Base-by-base conservation (phyloP, 768 basidiomycete species). In the Macrolepiota fuliginosa region DNA sequence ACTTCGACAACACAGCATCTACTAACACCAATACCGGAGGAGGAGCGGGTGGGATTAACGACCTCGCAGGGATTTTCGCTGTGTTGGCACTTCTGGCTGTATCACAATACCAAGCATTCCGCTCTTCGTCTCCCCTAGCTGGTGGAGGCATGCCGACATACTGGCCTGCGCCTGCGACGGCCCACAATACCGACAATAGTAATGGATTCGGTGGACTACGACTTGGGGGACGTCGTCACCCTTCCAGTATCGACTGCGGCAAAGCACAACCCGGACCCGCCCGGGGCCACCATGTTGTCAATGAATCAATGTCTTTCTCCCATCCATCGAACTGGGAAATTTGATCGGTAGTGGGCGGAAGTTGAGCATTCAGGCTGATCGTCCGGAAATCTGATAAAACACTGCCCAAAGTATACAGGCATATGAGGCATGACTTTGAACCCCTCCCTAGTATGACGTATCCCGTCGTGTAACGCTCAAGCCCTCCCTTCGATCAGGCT, bases 51-150 rank as follows among this genome's bases (percentile, higher is more conserved):
- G 74, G 67, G 11, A 57, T 68, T 69, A 64, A 86, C 68, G 91
- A 93, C 62, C 77, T 94, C 9, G 82, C 84, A 37, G 81, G 77
- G 36, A 69, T 94, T 4, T 91, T 93, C 61, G 76, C 58, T 19
- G 50, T 47, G 37, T 58, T 40, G n/a, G n/a, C n/a, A 40, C n/a
- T n/a, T n/a, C n/a, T n/a, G n/a, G n/a, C n/a, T n/a, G n/a, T n/a
- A n/a, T n/a, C n/a, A n/a, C 52, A 39, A 51, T 62, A 53, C 27
- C 63, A 61, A 53, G 58, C 22, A 39, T 53, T 54, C 4, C n/a
- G 58, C 46, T 36, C 24, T 37, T 13, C n/a, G 25, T 29, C 39
- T 32, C 29, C 29, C 29, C 29, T 32, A 7, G 7, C 7, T 7
- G 29, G 29, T 7, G 29, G 29, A 24, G 54, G 49, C 49, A 57